Percentiles rank a stretch among this genome's conserved stretches.
phyloP scores from a whole-genome alignment of 441 rosid species.

The Lagerstroemia fauriei region DNA sequence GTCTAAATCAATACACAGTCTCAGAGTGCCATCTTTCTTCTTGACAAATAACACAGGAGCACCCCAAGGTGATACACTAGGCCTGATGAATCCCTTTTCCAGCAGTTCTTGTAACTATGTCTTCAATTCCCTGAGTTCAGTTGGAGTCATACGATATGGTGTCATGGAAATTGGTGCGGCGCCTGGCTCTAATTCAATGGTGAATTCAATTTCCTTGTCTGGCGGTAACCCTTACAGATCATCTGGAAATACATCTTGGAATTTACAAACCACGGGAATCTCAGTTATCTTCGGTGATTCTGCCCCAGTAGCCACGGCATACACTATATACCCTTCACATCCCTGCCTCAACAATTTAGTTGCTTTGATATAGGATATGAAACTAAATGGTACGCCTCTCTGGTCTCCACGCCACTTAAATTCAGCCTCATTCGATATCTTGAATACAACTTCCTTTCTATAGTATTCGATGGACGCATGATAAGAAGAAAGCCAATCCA shows the following conservation, averaged over 20 bases:
- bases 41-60: slow-evolving; percentile 15
- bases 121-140: neutral
- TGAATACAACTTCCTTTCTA: neutral
- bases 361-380: neutral
- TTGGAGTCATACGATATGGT: slow-evolving; percentile 3
- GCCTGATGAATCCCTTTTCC: neutral
- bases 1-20: slow-evolving; percentile 3
- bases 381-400: no score
- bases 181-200: neutral
- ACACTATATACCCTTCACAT: neutral
- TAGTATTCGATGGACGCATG: neutral
- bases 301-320: neutral
- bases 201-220: neutral
- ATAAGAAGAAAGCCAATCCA: neutral
- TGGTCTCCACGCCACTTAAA: neutral
- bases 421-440: neutral
- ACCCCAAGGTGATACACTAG: slow-evolving; percentile 11
- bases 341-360: neutral
- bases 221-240: neutral
- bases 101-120: neutral
- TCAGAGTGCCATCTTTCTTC: slow-evolving; percentile 6
- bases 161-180: neutral
- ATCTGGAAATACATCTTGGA: neutral
- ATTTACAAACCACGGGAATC: neutral
- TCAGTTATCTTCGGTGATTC: neutral